These are phyloP conservation scores for Anthracocystis setariae DNA, from an alignment of 1,284 basidiomycete species.

Conservation along the genomic window DNA sequence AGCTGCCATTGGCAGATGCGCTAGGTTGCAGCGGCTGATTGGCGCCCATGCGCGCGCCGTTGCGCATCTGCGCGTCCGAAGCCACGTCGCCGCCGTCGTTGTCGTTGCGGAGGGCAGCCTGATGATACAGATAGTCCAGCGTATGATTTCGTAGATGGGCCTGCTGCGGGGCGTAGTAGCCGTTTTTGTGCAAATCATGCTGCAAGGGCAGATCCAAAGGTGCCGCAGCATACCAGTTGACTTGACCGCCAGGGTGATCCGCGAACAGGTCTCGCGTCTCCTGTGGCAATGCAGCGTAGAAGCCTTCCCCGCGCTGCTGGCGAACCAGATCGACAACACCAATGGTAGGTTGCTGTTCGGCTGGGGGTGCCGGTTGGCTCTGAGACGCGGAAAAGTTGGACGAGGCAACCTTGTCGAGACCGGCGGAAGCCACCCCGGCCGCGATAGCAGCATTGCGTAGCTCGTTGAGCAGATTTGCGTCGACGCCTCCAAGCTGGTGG, in stretches of 20 bases:
- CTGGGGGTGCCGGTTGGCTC: neutral
- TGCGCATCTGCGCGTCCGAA: constrained; percentile 18
- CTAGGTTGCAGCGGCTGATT: constrained; percentile 40
- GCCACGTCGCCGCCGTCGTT: constrained; percentile 10
- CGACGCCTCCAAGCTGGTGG: constrained; percentile 36
- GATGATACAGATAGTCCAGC: constrained; percentile 51
- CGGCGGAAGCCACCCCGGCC: constrained; percentile 32
- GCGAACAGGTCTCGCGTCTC: constrained; percentile 53
- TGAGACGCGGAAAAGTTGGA: constrained; percentile 20
- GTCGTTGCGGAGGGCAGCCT: constrained; percentile 20
- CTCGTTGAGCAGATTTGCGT: constrained; percentile 32
- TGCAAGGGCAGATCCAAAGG: constrained; percentile 53
- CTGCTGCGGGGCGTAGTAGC: constrained; percentile 41
- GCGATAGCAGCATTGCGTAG: constrained; percentile 44
- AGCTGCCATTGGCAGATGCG: constrained; percentile 33
- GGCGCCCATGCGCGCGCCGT: constrained; percentile 7
- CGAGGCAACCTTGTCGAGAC: constrained; percentile 28
- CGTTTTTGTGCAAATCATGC: constrained; percentile 44
- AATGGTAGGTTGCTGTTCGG: constrained; percentile 21
- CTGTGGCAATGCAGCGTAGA: constrained; percentile 46
- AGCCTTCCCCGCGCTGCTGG: constrained; percentile 50
- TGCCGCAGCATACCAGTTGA: constrained; percentile 58
- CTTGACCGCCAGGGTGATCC: constrained; percentile 46
- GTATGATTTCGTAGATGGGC: constrained; percentile 42
- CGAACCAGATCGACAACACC: constrained; percentile 39